These are phyloP conservation scores for Mucor plumbeus DNA, from an alignment of 371 early-diverging fungal genomes.

Conservation along the genomic window DNA sequence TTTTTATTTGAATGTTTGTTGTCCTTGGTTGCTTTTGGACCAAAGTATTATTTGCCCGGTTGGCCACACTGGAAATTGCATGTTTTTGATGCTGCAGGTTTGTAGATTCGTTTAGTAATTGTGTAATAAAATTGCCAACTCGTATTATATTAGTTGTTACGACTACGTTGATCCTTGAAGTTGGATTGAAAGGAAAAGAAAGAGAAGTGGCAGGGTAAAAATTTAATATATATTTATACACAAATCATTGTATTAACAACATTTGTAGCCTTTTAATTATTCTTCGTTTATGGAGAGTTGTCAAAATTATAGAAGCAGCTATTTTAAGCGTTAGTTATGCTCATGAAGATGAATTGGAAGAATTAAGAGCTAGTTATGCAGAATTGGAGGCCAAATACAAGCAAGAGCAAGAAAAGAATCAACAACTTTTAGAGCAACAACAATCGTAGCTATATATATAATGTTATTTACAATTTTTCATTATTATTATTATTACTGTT, in stretches of 20 bases:
- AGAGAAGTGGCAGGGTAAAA: slow-evolving; percentile 55
- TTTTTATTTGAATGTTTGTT: slow-evolving; percentile 47
- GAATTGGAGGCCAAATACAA: slow-evolving; percentile 33
- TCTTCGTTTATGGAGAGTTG: slow-evolving; percentile 56
- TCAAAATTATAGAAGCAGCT: slow-evolving; percentile 53
- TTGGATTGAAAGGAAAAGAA: slow-evolving; percentile 52
- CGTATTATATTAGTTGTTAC: slow-evolving; percentile 33
- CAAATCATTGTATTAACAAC: background rate
- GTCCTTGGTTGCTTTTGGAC: slow-evolving; percentile 49
- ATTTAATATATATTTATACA: background rate
- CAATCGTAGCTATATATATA: background rate
- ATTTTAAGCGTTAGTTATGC: slow-evolving; percentile 39
- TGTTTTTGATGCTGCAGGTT: slow-evolving; percentile 49
- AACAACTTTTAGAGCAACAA: slow-evolving; percentile 11
- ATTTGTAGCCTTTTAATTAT: slow-evolving; percentile 43
- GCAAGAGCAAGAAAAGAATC: slow-evolving; percentile 29
- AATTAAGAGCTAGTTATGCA: slow-evolving; percentile 24
- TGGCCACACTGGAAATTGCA: slow-evolving; percentile 54
- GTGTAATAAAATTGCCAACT: background rate
- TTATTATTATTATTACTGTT: slow-evolving; percentile 17
- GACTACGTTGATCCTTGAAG: slow-evolving; percentile 49
- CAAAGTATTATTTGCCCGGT: slow-evolving; percentile 47
- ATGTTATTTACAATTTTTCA: background rate
- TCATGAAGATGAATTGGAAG: slow-evolving; percentile 36
- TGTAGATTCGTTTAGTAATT: background rate